These are phyloP conservation scores for Peronosclerospora sorghi DNA, from an alignment of 352 stramenopile genomes.

Conservation along the genomic window DNA sequence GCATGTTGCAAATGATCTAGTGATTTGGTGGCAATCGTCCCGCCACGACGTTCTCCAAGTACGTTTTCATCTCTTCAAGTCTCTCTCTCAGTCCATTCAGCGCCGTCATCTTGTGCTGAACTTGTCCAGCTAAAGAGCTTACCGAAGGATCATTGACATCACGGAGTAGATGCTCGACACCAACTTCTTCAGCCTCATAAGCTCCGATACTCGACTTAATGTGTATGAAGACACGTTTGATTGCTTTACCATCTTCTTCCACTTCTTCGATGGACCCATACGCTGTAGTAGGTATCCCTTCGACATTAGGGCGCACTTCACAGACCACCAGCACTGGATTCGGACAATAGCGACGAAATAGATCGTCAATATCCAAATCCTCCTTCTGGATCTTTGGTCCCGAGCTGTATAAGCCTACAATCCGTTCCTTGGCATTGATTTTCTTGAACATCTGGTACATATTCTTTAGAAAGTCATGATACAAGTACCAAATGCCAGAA, in stretches of 20 bases:
- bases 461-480: conserved; percentile 99
- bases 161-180: conserved; percentile 97
- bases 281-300: conserved; percentile 93
- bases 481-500: conserved; percentile 96
- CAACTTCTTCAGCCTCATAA: conserved; percentile 92
- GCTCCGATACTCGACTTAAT: conserved; percentile 93
- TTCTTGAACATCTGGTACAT: conserved; percentile 96
- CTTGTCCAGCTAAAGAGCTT: conserved; percentile 93
- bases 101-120: conserved; percentile 97
- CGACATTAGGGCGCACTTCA: conserved; percentile 93
- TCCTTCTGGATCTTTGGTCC: conserved; percentile 93
- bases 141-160: conserved; percentile 99
- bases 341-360: conserved; percentile 91
- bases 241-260: conserved; percentile 90
- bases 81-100: conserved; percentile 88
- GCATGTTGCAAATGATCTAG: conserved; percentile 99
- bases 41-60: conserved; percentile 90
- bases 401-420: conserved; percentile 98
- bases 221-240: conserved; percentile 97
- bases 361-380: conserved; percentile 91
- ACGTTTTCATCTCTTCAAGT: conserved; percentile 97
- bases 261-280: conserved; percentile 97
- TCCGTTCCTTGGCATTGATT: conserved; percentile 94
- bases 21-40: conserved; percentile 67
- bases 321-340: conserved; percentile 98